Percentiles rank a stretch among this genome's conserved stretches.
Conservation (phyloP, 2,329 filamentous ascomycete genomes). For the Knoxdaviesia proteae region DNA sequence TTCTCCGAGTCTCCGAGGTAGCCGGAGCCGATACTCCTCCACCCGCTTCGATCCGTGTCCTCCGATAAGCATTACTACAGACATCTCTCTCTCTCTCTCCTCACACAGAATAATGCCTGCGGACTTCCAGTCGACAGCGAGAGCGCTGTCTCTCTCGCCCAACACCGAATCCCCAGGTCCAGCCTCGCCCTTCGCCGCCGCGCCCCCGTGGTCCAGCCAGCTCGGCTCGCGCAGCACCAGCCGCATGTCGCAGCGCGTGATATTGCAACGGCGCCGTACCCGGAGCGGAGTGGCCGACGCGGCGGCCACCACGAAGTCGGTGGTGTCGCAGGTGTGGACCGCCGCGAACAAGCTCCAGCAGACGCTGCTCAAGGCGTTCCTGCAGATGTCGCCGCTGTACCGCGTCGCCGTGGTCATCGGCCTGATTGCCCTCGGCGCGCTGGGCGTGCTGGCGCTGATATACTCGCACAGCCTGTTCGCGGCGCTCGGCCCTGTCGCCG, state of each 20-base stretch:
- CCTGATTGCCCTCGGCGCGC: slow-evolving; percentile 25
- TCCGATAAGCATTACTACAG: too few relatives aligned
- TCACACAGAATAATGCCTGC: slow-evolving; percentile 20
- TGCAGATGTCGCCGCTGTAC: slow-evolving; percentile 37
- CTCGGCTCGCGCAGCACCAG: slow-evolving; percentile 15
- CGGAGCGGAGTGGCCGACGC: slow-evolving; percentile 5
- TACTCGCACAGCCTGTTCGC: slow-evolving; percentile 67
- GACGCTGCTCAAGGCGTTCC: slow-evolving; percentile 26
- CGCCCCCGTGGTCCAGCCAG: slow-evolving; percentile 14
- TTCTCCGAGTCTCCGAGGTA: too few relatives aligned
- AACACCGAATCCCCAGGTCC: slow-evolving; percentile 9
- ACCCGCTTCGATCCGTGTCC: too few relatives aligned
- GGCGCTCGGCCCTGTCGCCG: slow-evolving; percentile 49
- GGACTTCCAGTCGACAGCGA: slow-evolving; percentile 28
- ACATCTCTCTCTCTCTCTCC: background rate
- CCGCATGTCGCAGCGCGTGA: slow-evolving; percentile 13
- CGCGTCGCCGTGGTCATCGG: slow-evolving; percentile 33
- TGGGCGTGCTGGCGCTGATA: slow-evolving; percentile 49
- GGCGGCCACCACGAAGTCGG: background rate
- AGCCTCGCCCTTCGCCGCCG: slow-evolving; percentile 12
- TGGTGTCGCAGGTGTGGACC: slow-evolving; percentile 5
- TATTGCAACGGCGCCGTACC: slow-evolving; percentile 20
- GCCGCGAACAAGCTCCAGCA: slow-evolving; percentile 21
- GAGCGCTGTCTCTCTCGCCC: slow-evolving; percentile 23
- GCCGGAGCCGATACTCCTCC: too few relatives aligned